Conservation (phyloP, 1,284 basidiomycete species). For the Pseudozyma pruni region DNA sequence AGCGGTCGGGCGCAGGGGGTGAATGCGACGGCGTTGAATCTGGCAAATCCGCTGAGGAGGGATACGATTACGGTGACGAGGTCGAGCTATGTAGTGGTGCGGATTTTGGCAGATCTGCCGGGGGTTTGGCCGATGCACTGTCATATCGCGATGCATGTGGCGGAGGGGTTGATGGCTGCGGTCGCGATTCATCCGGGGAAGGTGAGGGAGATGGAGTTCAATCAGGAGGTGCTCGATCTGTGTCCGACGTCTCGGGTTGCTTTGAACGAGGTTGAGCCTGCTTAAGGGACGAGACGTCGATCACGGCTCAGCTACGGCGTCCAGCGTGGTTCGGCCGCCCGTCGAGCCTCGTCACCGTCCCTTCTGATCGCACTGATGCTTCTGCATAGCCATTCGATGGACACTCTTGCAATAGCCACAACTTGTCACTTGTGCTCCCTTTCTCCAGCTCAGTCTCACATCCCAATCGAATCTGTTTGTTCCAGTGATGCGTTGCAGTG, state of each 20-base stretch:
- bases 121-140: conserved; percentile 57
- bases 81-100: conserved; percentile 51
- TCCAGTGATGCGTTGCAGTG: too few relatives aligned
- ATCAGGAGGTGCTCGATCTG: conserved; percentile 44
- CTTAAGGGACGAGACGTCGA: too few relatives aligned
- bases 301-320: too few relatives aligned
- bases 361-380: too few relatives aligned
- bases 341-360: too few relatives aligned
- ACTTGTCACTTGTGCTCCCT: too few relatives aligned
- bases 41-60: conserved; percentile 67
- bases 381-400: too few relatives aligned
- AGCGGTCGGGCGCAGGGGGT: conserved; percentile 5
- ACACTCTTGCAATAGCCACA: too few relatives aligned
- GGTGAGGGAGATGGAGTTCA: conserved; percentile 37
- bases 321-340: too few relatives aligned
- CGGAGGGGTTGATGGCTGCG: conserved; percentile 55
- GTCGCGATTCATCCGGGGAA: conserved; percentile 57
- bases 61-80: conserved; percentile 67
- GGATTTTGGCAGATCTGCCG: conserved; percentile 49
- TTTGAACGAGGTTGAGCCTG: conserved; percentile 27
- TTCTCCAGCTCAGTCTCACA: too few relatives aligned
- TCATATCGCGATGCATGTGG: conserved; percentile 58
- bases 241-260: conserved; percentile 18
- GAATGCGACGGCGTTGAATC: conserved; percentile 39
- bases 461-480: too few relatives aligned